Conservation (phyloP, 2,329 filamentous ascomycete genomes). For the Cordyceps pruinosa region DNA sequence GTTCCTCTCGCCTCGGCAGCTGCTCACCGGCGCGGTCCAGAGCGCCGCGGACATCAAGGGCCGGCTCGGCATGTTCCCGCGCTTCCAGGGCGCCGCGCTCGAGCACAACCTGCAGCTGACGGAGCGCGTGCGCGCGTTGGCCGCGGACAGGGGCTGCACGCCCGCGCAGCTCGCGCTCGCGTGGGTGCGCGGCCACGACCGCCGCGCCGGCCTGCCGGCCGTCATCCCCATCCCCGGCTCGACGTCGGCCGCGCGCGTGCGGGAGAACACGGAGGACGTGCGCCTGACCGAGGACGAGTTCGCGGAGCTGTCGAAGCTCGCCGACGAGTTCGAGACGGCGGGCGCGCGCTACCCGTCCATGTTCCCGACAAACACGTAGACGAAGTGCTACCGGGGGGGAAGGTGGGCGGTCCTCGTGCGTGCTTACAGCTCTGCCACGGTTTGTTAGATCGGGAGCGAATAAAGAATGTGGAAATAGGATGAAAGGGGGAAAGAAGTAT, state of each 20-base stretch:
- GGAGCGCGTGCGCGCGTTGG: constrained; percentile 48
- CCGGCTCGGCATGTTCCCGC: constrained; percentile 34
- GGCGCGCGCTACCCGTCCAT: constrained; percentile 43
- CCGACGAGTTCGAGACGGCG: constrained; percentile 40
- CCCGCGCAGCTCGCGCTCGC: constrained; percentile 59
- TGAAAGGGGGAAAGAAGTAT: not conserved
- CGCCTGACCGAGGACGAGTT: constrained; percentile 40
- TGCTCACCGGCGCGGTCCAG: constrained; percentile 24
- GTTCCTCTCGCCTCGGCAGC: constrained; percentile 18
- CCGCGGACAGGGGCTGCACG: constrained; percentile 52
- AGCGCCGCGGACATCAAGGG: constrained; percentile 21
- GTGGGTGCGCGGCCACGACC: constrained; percentile 50
- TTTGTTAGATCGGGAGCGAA: not conserved
- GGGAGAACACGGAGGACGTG: constrained; percentile 52
- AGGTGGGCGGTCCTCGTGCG: not conserved
- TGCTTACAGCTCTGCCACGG: not conserved
- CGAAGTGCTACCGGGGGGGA: no score
- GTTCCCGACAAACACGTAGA: constrained; percentile 31
- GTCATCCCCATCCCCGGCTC: constrained; percentile 64
- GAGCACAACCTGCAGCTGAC: constrained; percentile 58
- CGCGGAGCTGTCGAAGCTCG: constrained; percentile 39
- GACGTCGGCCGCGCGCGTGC: constrained; percentile 46
- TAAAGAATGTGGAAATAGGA: not conserved
- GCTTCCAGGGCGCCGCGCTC: constrained; percentile 58
- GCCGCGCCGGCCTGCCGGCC: constrained; percentile 43